Percentiles rank a stretch among this genome's conserved stretches.
Evolutionary conservation across 495 filamentous ascomycete species (phyloP).

Genomic region (Monascus purpureus): DNA sequence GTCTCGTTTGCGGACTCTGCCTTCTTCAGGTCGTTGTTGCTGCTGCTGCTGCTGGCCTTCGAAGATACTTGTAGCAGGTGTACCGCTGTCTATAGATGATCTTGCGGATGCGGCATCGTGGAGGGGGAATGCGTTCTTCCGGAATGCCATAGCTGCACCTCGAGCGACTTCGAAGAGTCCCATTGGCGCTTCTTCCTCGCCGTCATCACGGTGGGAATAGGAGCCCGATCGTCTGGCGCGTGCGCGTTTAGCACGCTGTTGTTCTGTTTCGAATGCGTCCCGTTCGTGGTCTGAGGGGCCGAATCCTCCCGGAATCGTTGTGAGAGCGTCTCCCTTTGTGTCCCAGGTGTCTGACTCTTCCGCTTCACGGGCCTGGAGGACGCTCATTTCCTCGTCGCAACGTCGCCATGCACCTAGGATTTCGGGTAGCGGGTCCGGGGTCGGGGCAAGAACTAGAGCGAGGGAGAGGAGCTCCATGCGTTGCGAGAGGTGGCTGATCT

Average conservation of each 20-base stretch:
- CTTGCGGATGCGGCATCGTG: constrained; percentile 8
- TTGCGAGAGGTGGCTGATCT: constrained; percentile 41
- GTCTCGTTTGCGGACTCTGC: constrained; percentile 61
- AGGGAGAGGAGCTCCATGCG: constrained; percentile 83
- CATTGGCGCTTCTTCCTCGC: constrained; percentile 68
- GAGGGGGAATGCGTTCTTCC: constrained; percentile 47
- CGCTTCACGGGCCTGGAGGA: constrained; percentile 52
- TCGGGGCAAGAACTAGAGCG: constrained; percentile 67
- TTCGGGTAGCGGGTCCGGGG: constrained; percentile 58
- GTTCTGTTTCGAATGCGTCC: constrained; percentile 29
- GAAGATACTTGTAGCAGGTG: background rate
- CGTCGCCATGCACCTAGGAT: constrained; percentile 73
- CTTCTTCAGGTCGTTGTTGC: constrained; percentile 17
- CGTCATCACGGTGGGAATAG: background rate
- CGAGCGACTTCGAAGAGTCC: constrained; percentile 86
- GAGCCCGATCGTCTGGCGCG: constrained; percentile 24
- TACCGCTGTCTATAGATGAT: background rate
- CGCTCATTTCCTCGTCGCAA: constrained; percentile 74
- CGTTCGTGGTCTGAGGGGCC: constrained; percentile 27
- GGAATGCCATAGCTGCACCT: constrained; percentile 62
- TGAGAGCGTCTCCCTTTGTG: constrained; percentile 40
- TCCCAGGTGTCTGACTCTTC: constrained; percentile 66
- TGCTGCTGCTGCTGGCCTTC: constrained; percentile 10
- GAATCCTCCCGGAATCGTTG: constrained; percentile 57
- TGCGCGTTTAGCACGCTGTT: constrained; percentile 23